Percentiles rank a stretch among this genome's conserved stretches.
These are phyloP conservation scores for Mucor sp. DNA, from an alignment of 371 early-diverging fungal genomes.

Conservation along the genomic window DNA sequence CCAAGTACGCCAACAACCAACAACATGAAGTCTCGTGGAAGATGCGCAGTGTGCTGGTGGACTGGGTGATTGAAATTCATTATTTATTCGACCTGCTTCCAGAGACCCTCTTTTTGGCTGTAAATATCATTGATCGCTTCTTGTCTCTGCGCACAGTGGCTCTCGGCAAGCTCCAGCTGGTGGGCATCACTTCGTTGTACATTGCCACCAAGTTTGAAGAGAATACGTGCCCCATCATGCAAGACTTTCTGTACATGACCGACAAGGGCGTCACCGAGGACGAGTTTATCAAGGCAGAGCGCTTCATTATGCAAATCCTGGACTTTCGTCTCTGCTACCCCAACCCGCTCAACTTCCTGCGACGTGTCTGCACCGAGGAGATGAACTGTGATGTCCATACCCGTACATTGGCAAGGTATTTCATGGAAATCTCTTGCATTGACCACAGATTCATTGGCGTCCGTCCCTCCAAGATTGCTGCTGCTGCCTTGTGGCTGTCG, in stretches of 20 bases:
- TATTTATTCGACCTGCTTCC: conserved; percentile 88
- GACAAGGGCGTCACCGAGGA: conserved; percentile 77
- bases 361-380: conserved; percentile 89
- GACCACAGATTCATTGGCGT: conserved; percentile 81
- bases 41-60: conserved; percentile 87
- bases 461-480: conserved; percentile 83
- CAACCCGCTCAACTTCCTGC: conserved; percentile 88
- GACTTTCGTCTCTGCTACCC: conserved; percentile 86
- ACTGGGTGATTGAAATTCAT: conserved; percentile 91
- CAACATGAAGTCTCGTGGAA: conserved; percentile 91
- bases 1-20: conserved; percentile 71
- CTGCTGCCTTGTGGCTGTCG: conserved; percentile 87
- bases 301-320: conserved; percentile 83
- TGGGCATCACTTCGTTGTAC: conserved; percentile 94
- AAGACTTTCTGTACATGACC: conserved; percentile 81
- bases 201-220: conserved; percentile 99
- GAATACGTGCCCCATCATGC: conserved; percentile 78
- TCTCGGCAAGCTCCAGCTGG: conserved; percentile 91
- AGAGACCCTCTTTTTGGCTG: conserved; percentile 94
- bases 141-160: conserved; percentile 85
- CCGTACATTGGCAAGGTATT: conserved; percentile 93
- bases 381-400: conserved; percentile 81
- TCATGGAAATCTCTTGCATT: conserved; percentile 93
- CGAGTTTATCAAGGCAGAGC: conserved; percentile 88
- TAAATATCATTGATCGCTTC: conserved; percentile 98